A percentile compares a stretch with the other conserved stretches of the same genome.
Conservation (phyloP, 2,329 filamentous ascomycete genomes). For the Curvularia eragrostidis region DNA sequence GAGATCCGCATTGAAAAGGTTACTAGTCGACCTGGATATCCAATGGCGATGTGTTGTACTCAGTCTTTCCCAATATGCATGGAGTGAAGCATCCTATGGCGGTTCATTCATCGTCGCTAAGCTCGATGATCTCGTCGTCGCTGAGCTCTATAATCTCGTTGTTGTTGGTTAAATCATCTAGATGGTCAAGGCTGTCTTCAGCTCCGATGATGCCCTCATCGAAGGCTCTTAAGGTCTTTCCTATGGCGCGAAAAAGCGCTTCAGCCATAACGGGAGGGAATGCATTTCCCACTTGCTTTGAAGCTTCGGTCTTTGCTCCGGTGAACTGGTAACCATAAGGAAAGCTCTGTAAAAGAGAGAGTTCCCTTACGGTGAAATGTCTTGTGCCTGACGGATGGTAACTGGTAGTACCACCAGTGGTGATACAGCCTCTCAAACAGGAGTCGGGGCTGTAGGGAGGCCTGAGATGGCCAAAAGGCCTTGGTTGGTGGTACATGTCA, state of each 20-base stretch:
- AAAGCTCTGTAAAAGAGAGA: conserved; percentile 29
- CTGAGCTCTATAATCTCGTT: background rate
- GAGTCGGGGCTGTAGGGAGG: background rate
- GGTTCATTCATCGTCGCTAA: background rate
- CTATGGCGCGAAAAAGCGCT: conserved; percentile 7
- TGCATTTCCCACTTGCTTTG: conserved; percentile 33
- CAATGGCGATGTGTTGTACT: background rate
- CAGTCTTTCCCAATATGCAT: background rate
- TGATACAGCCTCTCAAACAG: conserved; percentile 19
- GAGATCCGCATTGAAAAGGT: background rate
- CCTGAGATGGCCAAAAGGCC: background rate
- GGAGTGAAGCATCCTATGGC: background rate
- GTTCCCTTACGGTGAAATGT: conserved; percentile 28
- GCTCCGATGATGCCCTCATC: conserved; percentile 33
- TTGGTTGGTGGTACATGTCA: conserved; percentile 32
- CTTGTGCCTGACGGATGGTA: conserved; percentile 26
- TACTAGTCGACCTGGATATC: background rate
- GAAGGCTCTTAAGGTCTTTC: conserved; percentile 32
- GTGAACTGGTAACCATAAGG: conserved; percentile 19
- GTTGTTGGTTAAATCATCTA: conserved; percentile 6
- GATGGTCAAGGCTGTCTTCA: conserved; percentile 32
- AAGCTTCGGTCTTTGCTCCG: conserved; percentile 10
- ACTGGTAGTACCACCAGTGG: conserved; percentile 22
- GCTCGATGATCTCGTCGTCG: background rate
- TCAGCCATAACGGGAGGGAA: conserved; percentile 29